phyloP scores from a whole-genome alignment of 2,329 filamentous ascomycete species.

The Hymenoscyphus occultus region DNA sequence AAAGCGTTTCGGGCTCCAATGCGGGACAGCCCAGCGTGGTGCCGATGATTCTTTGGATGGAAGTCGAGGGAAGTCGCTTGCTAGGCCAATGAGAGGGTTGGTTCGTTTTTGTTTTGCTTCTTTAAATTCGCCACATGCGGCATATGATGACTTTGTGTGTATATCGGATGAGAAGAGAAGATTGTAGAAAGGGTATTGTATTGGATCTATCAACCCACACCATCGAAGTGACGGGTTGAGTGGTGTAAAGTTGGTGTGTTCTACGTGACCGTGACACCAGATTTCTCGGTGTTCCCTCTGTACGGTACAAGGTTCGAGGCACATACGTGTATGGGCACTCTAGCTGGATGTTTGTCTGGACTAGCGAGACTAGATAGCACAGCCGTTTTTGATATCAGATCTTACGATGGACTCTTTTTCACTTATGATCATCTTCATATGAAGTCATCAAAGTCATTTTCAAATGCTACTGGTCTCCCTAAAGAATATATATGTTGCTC shows the following conservation, averaged over 20 bases:
- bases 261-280: not conserved
- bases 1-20: slow-evolving; percentile 2
- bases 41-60: not conserved
- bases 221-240: not conserved
- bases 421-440: too few species aligned
- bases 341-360: not conserved
- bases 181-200: not conserved
- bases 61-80: not conserved
- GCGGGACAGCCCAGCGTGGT: not conserved
- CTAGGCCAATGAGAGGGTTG: not conserved
- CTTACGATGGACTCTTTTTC: not conserved
- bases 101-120: too few species aligned
- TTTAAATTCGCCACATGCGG: not conserved
- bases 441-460: too few species aligned
- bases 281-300: not conserved
- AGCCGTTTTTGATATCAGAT: not conserved
- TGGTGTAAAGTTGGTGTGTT: not conserved
- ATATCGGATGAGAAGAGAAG: not conserved
- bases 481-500: not conserved
- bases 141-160: not conserved
- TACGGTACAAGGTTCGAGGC: not conserved
- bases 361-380: not conserved
- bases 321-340: not conserved
- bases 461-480: not conserved
- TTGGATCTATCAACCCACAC: not conserved